These are phyloP conservation scores for Fusarium clavum DNA, from an alignment of 2,329 filamentous ascomycete genomes.

Conservation along the genomic window DNA sequence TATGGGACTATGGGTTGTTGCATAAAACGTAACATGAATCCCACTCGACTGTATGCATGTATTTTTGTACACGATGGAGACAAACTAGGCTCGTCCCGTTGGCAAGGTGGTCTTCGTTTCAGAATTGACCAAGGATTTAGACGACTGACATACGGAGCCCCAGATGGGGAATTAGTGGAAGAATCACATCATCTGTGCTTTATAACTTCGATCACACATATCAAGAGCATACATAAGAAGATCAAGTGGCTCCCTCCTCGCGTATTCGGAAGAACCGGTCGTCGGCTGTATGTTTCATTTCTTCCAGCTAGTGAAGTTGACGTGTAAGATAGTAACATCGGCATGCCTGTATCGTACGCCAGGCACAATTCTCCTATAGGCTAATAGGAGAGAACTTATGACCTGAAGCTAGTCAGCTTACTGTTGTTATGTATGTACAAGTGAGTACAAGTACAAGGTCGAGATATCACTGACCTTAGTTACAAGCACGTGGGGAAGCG, in stretches of 20 bases:
- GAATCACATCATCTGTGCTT: slow-evolving; percentile 19
- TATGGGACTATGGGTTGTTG: slow-evolving; percentile 9
- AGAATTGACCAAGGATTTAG: slow-evolving; percentile 21
- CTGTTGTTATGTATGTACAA: background rate
- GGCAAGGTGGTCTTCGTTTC: slow-evolving; percentile 30
- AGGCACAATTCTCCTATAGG: slow-evolving; percentile 23
- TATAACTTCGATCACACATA: background rate
- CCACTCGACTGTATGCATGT: slow-evolving; percentile 4
- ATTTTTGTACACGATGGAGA: slow-evolving; percentile 9
- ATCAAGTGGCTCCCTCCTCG: slow-evolving; percentile 9
- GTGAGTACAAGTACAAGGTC: background rate
- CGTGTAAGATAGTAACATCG: slow-evolving; percentile 1
- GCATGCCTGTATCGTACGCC: background rate
- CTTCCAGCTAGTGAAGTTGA: background rate
- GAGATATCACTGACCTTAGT: background rate
- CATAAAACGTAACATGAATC: slow-evolving; percentile 9
- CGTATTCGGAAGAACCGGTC: background rate
- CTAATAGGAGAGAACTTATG: background rate
- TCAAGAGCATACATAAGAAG: background rate
- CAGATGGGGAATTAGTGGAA: slow-evolving; percentile 2
- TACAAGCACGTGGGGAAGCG: slow-evolving; percentile 14
- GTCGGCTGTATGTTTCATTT: background rate
- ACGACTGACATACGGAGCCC: slow-evolving; percentile 17
- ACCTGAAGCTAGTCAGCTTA: background rate
- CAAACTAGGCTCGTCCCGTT: slow-evolving; percentile 21